These are phyloP conservation scores for Xylaria sp. DNA, from an alignment of 2,329 filamentous ascomycete species.

Conservation along the genomic window DNA sequence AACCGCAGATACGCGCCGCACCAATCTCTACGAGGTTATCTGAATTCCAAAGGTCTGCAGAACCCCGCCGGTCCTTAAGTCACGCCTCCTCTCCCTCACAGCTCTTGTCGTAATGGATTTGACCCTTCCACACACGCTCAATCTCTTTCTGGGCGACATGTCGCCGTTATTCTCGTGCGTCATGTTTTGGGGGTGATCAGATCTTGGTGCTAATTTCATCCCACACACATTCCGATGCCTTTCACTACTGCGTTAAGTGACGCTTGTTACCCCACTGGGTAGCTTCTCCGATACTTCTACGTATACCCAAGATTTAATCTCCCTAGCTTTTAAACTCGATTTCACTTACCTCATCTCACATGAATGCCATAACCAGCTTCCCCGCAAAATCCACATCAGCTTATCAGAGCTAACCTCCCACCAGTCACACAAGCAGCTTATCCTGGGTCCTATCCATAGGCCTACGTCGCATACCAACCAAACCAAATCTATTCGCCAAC, in stretches of 20 bases:
- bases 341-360: constrained; percentile 40
- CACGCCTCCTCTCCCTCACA: constrained; percentile 10
- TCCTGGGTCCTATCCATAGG: constrained; percentile 39
- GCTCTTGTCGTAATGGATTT: constrained; percentile 16
- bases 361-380: constrained; percentile 42
- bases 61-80: constrained; percentile 31
- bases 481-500: constrained; percentile 25
- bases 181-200: constrained; percentile 43
- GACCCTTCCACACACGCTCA: constrained; percentile 31
- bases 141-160: constrained; percentile 47
- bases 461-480: constrained; percentile 40
- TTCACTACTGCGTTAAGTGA: constrained; percentile 18
- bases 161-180: constrained; percentile 46
- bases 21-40: constrained; percentile 24
- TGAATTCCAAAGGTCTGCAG: constrained; percentile 32
- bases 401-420: constrained; percentile 50
- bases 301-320: constrained; percentile 9
- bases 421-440: constrained; percentile 40
- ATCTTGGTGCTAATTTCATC: constrained; percentile 37
- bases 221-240: constrained; percentile 15
- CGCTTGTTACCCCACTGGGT: constrained; percentile 6
- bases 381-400: constrained; percentile 44
- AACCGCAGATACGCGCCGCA: constrained; percentile 21
- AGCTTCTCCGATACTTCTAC: constrained; percentile 12
- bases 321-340: constrained; percentile 21